phyloP scores from a whole-genome alignment of 495 filamentous ascomycete species.

The Trypethelium eluteriae region DNA sequence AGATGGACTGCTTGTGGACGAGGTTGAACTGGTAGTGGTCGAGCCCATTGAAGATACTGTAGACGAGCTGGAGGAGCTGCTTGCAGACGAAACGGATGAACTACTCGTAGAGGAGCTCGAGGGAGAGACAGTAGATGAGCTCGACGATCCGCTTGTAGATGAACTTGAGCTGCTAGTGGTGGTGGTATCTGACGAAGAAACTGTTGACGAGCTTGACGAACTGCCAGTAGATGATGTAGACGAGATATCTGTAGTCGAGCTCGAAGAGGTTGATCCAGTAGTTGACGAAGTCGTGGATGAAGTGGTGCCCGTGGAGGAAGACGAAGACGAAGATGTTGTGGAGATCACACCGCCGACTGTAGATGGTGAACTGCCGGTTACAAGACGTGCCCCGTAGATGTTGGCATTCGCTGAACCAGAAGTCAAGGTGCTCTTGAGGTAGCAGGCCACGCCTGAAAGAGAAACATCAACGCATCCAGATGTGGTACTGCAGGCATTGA shows the following conservation, averaged over 20 bases:
- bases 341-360: background rate
- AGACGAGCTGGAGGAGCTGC: constrained; percentile 4
- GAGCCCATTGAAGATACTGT: constrained; percentile 1
- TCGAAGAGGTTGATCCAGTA: constrained; percentile 3
- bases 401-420: background rate
- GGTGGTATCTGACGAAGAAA: background rate
- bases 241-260: constrained; percentile 3
- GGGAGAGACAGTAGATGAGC: background rate
- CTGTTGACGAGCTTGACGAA: constrained; percentile 6
- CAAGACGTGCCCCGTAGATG: constrained; percentile 17
- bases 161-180: background rate
- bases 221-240: constrained; percentile 1
- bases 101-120: constrained; percentile 1
- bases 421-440: constrained; percentile 20
- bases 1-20: background rate
- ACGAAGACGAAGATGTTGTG: background rate
- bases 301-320: background rate
- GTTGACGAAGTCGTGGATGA: background rate
- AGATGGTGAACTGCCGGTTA: background rate
- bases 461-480: constrained; percentile 22
- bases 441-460: constrained; percentile 18
- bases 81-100: background rate
- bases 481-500: constrained; percentile 16
- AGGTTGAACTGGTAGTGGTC: background rate
- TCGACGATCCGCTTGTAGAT: background rate